Conservation (phyloP, 2,329 filamentous ascomycete species). For the Purpureocillium takamizusanense region DNA sequence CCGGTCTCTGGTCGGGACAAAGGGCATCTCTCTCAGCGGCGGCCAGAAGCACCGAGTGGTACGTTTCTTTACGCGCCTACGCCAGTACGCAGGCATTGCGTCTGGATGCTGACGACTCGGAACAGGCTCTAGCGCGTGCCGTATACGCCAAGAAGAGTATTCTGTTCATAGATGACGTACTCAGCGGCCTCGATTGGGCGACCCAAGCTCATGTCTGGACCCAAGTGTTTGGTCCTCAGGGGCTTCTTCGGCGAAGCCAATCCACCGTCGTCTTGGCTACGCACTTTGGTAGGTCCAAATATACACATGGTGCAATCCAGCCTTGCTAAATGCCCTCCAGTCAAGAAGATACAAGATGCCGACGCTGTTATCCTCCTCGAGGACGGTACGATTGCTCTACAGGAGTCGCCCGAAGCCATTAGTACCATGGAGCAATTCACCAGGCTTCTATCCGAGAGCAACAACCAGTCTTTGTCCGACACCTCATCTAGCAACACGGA, state of each 20-base stretch:
- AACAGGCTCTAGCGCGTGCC: background rate
- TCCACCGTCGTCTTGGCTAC: background rate
- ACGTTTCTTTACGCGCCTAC: too few relatives aligned
- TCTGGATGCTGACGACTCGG: background rate
- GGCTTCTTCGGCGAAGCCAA: background rate
- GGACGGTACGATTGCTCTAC: background rate
- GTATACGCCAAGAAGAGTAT: background rate
- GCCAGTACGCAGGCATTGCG: too few relatives aligned
- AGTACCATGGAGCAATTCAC: background rate
- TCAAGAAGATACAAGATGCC: background rate
- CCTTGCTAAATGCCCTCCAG: background rate
- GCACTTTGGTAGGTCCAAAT: background rate
- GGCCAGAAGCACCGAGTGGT: background rate
- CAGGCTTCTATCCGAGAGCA: background rate
- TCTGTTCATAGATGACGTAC: background rate
- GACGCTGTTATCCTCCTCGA: background rate
- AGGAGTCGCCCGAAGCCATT: background rate
- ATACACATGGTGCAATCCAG: too few relatives aligned
- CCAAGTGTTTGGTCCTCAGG: background rate
- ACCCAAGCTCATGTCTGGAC: background rate
- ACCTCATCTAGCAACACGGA: background rate
- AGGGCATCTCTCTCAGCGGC: conserved; percentile 13
- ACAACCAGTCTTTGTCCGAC: background rate
- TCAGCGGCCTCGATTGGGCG: background rate
- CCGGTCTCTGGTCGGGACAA: conserved; percentile 26